Evolutionary conservation across 805 yeast genomes (phyloP).

Genomic region (Candida orba): DNA sequence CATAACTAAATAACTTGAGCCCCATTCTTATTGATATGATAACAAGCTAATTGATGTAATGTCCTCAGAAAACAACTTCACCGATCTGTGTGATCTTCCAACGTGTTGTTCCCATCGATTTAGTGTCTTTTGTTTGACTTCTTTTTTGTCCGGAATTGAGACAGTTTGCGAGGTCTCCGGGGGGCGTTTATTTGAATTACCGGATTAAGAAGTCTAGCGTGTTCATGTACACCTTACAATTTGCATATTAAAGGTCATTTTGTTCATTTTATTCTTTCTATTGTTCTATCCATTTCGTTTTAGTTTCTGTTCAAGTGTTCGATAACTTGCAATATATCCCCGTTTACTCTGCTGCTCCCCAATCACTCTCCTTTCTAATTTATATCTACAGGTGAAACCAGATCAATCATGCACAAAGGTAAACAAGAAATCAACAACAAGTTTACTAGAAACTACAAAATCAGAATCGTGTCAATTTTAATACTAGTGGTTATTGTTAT

Average conservation of each 20-base stretch:
- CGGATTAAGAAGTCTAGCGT: conserved; percentile 1
- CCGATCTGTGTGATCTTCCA: no score
- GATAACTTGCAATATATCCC: no score
- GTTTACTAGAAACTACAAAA: neutral
- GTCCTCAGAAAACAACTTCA: no score
- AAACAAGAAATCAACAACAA: neutral
- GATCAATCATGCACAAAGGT: neutral
- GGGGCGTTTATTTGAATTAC: neutral
- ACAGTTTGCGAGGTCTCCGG: neutral
- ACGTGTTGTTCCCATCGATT: no score
- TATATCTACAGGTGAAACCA: neutral
- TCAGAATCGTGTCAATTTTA: neutral
- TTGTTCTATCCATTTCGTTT: no score
- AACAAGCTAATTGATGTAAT: neutral
- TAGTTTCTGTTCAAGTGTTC: no score
- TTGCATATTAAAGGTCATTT: no score
- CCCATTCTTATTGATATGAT: conserved; percentile 13
- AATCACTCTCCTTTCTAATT: neutral
- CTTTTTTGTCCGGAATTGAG: neutral
- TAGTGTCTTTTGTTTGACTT: no score
- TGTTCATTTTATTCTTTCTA: no score
- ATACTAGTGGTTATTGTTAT: neutral
- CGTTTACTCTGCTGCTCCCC: neutral
- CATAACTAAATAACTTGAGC: conserved; percentile 12
- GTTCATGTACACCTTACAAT: no score